phyloP scores from a whole-genome alignment of 306 rosid genomes.

The Citrullus amarus region DNA sequence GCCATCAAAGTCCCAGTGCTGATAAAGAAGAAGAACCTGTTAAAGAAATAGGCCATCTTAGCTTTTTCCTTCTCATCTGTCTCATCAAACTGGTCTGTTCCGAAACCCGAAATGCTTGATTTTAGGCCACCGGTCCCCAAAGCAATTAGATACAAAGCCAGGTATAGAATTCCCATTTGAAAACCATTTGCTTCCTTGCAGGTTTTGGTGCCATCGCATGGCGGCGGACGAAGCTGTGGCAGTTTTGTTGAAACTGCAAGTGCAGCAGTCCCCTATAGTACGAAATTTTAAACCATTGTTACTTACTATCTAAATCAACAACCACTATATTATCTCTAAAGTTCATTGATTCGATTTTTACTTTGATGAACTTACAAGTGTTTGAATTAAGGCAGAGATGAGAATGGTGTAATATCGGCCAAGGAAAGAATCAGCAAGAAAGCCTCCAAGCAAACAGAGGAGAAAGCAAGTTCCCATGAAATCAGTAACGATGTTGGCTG shows the following conservation, averaged over 20 bases:
- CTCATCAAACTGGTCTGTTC: constrained; percentile 79
- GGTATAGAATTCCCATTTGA: constrained; percentile 71
- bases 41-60: constrained; percentile 71
- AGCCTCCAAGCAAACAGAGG: constrained; percentile 83
- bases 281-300: not conserved
- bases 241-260: constrained; percentile 61
- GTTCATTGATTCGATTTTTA: not conserved
- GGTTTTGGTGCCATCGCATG: constrained; percentile 27
- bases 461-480: constrained; percentile 80
- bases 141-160: constrained; percentile 57
- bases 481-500: constrained; percentile 89
- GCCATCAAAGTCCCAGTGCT: constrained; percentile 75
- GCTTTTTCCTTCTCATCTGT: constrained; percentile 77
- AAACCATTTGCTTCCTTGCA: constrained; percentile 57
- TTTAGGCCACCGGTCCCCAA: constrained; percentile 84
- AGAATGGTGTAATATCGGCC: constrained; percentile 71
- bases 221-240: constrained; percentile 64
- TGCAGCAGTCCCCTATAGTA: constrained; percentile 46
- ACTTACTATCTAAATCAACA: not conserved
- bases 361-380: constrained; percentile 28
- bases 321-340: not conserved
- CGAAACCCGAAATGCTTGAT: constrained; percentile 90
- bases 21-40: constrained; percentile 68
- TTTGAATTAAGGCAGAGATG: constrained; percentile 54
- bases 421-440: constrained; percentile 87